phyloP scores from a whole-genome alignment of 176 grass and related monocot genomes.

The Musa beccarii region DNA sequence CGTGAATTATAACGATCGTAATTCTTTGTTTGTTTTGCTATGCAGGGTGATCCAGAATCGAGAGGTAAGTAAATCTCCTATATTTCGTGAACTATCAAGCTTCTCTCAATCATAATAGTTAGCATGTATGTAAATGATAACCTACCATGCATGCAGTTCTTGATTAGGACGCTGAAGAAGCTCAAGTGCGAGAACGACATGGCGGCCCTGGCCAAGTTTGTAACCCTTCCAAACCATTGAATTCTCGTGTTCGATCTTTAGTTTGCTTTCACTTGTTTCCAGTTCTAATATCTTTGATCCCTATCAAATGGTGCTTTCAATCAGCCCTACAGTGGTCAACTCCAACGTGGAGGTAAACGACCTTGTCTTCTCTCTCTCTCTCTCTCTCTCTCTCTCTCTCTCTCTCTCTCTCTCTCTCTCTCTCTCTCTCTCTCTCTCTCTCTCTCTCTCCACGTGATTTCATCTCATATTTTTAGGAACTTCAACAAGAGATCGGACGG shows the following conservation, averaged over 20 bases:
- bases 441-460: too few relatives aligned
- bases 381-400: too few relatives aligned
- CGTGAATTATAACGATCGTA: too few relatives aligned
- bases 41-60: constrained; percentile 35
- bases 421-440: too few relatives aligned
- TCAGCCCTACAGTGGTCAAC: constrained; percentile 26
- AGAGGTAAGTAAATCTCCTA: constrained; percentile 23
- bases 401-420: too few relatives aligned
- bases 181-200: constrained; percentile 47
- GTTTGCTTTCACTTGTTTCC: too few relatives aligned
- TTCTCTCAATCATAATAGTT: too few relatives aligned
- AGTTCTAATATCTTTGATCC: too few relatives aligned
- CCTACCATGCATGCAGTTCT: constrained; percentile 9
- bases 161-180: constrained; percentile 36
- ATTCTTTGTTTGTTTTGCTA: background rate
- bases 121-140: too few relatives aligned
- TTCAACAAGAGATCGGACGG: constrained; percentile 39
- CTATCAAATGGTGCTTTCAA: background rate
- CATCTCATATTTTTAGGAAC: constrained; percentile 19
- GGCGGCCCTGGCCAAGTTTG: constrained; percentile 26
- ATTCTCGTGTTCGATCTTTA: too few relatives aligned
- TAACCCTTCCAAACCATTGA: too few relatives aligned
- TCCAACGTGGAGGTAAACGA: constrained; percentile 28
- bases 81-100: too few relatives aligned
- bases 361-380: background rate